Conservation (phyloP, 2,329 filamentous ascomycete species). For the Cyphellophora europaea region DNA sequence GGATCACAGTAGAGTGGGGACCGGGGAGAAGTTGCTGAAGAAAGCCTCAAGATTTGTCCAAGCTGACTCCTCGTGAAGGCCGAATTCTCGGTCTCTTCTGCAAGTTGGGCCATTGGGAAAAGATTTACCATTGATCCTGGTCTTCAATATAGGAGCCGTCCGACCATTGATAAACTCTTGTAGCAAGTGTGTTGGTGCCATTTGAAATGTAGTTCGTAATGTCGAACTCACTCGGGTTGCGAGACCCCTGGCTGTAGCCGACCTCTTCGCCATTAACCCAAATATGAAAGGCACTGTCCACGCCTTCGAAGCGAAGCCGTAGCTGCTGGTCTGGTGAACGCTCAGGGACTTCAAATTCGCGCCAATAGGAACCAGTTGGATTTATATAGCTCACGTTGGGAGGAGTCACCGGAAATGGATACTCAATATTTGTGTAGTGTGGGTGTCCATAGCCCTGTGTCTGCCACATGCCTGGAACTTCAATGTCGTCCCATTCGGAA, state of each 20-base stretch:
- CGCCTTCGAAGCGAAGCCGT: slow-evolving; percentile 59
- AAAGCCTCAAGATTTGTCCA: too few species aligned
- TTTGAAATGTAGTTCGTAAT: slow-evolving; percentile 43
- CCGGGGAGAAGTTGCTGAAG: too few species aligned
- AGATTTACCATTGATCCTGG: slow-evolving; percentile 60
- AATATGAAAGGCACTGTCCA: slow-evolving; percentile 62
- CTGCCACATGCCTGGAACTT: slow-evolving; percentile 63
- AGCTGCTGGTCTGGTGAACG: slow-evolving; percentile 39
- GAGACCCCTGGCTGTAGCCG: slow-evolving; percentile 59
- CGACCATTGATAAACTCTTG: slow-evolving; percentile 61
- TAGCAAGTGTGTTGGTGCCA: slow-evolving; percentile 46
- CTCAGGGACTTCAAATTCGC: slow-evolving; percentile 42
- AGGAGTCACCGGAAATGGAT: slow-evolving; percentile 57
- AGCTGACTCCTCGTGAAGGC: neutral
- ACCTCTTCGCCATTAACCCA: slow-evolving; percentile 56
- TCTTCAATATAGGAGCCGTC: slow-evolving; percentile 63
- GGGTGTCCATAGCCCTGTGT: slow-evolving; percentile 58
- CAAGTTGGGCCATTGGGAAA: too few species aligned
- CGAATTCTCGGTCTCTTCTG: neutral
- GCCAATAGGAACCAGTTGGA: slow-evolving; percentile 55
- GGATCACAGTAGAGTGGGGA: too few species aligned
- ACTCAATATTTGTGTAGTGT: slow-evolving; percentile 61
- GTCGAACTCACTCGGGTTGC: slow-evolving; percentile 63
- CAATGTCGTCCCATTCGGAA: neutral
- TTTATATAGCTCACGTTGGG: slow-evolving; percentile 55